Evolutionary conservation across 768 basidiomycete species (phyloP).

Genomic region (Mycena kentingensis): DNA sequence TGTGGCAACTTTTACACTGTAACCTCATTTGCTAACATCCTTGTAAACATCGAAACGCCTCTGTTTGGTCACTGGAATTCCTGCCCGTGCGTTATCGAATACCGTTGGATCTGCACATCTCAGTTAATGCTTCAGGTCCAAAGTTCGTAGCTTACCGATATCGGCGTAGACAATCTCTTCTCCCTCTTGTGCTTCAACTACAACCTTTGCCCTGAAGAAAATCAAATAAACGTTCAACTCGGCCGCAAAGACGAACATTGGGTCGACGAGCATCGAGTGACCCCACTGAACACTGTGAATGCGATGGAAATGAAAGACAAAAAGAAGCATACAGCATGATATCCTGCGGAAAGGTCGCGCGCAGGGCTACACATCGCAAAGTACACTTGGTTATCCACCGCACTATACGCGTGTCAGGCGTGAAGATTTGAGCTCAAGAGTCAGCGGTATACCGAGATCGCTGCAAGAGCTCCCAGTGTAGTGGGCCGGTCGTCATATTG

Average conservation of each 20-base stretch:
- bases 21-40: slow-evolving; percentile 52
- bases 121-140: background rate
- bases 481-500: slow-evolving; percentile 91
- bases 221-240: slow-evolving; percentile 8
- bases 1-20: background rate
- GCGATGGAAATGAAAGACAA: background rate
- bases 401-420: slow-evolving; percentile 46
- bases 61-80: slow-evolving; percentile 91
- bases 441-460: slow-evolving; percentile 63
- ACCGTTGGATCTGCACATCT: slow-evolving; percentile 48
- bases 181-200: slow-evolving; percentile 72
- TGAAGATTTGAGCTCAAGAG: background rate
- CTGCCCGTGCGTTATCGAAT: slow-evolving; percentile 67
- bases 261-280: slow-evolving; percentile 89
- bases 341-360: slow-evolving; percentile 74
- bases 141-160: slow-evolving; percentile 66
- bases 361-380: slow-evolving; percentile 96
- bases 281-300: slow-evolving; percentile 62
- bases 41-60: slow-evolving; percentile 91
- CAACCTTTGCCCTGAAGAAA: slow-evolving; percentile 63
- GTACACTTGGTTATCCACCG: slow-evolving; percentile 96
- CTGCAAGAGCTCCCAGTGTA: slow-evolving; percentile 95
- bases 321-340: slow-evolving; percentile 70
- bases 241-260: slow-evolving; percentile 53
- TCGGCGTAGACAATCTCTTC: slow-evolving; percentile 80